Evolutionary conservation across 1,284 basidiomycete genomes (phyloP).

Genomic region (Phylloporus gajari): DNA sequence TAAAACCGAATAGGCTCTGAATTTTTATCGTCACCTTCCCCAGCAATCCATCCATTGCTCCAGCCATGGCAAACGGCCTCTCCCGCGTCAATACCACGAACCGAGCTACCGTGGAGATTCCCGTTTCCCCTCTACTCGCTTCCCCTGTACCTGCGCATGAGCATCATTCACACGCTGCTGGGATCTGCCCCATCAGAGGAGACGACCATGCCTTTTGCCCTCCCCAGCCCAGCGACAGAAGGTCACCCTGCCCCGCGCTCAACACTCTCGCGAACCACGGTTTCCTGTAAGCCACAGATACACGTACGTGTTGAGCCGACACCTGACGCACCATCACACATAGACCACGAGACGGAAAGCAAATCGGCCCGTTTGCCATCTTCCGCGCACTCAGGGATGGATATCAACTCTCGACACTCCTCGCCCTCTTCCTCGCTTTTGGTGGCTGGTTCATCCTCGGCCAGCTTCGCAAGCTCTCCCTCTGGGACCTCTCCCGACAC

Average conservation of each 20-base stretch:
- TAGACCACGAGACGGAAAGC: conserved; percentile 49
- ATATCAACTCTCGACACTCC: conserved; percentile 47
- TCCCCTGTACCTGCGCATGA: conserved; percentile 28
- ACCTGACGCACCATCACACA: not conserved
- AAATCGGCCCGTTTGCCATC: conserved; percentile 42
- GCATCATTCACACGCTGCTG: conserved; percentile 35
- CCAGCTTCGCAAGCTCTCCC: conserved; percentile 44
- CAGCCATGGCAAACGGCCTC: conserved; percentile 15
- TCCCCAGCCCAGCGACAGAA: conserved; percentile 36
- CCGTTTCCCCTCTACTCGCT: conserved; percentile 25
- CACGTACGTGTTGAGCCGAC: not conserved
- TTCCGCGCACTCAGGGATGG: conserved; percentile 44
- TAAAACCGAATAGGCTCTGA: not conserved
- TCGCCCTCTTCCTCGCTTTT: conserved; percentile 47
- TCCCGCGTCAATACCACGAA: not conserved
- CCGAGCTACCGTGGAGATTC: conserved; percentile 5
- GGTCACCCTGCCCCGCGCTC: conserved; percentile 63
- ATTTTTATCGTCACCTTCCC: not conserved
- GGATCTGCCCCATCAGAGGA: conserved; percentile 35
- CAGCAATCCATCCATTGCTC: not conserved
- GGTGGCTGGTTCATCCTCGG: conserved; percentile 42
- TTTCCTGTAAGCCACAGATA: conserved; percentile 48
- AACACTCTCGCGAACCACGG: conserved; percentile 60
- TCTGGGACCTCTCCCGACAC: conserved; percentile 54
- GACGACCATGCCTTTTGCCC: conserved; percentile 35